phyloP scores from a whole-genome alignment of 352 stramenopile genomes.

The Globisporangium carolinianum region DNA sequence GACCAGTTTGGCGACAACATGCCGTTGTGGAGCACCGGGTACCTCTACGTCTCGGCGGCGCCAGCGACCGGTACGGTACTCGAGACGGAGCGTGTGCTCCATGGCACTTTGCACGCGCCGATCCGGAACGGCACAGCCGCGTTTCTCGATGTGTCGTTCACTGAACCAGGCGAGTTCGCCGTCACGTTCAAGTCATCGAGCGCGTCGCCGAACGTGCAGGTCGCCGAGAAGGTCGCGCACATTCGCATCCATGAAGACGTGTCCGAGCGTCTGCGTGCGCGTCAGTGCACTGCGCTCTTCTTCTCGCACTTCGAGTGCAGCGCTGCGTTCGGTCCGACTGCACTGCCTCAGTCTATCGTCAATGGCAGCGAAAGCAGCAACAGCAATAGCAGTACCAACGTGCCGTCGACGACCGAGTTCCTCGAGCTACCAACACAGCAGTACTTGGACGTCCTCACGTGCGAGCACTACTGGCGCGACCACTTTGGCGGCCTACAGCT shows the following conservation, averaged over 20 bases:
- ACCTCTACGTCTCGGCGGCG: conserved; percentile 19
- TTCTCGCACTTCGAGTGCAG: conserved; percentile 21
- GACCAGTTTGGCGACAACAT: conserved; percentile 55
- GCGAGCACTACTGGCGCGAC: conserved; percentile 30
- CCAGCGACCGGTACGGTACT: background rate
- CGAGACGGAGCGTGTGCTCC: conserved; percentile 5
- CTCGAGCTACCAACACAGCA: conserved; percentile 16
- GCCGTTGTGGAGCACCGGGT: conserved; percentile 13
- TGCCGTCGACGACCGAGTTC: background rate
- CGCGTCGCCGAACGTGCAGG: conserved; percentile 3
- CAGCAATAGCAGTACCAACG: background rate
- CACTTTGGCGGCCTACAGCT: conserved; percentile 24
- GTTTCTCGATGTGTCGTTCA: conserved; percentile 37
- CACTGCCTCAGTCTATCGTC: background rate
- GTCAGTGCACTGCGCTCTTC: conserved; percentile 26
- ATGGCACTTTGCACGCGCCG: conserved; percentile 4
- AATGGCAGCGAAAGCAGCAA: too few relatives aligned
- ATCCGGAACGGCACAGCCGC: conserved; percentile 31
- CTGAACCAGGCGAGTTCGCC: conserved; percentile 29
- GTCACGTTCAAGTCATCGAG: conserved; percentile 23
- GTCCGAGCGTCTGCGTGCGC: conserved; percentile 13
- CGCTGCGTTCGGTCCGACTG: background rate
- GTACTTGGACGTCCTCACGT: conserved; percentile 23
- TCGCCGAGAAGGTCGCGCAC: conserved; percentile 26
- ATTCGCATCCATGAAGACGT: conserved; percentile 33